Percentiles rank a stretch among this genome's conserved stretches.
Evolutionary conservation across 306 rosid species (phyloP).

Genomic region (Pyrus pyrifolia): DNA sequence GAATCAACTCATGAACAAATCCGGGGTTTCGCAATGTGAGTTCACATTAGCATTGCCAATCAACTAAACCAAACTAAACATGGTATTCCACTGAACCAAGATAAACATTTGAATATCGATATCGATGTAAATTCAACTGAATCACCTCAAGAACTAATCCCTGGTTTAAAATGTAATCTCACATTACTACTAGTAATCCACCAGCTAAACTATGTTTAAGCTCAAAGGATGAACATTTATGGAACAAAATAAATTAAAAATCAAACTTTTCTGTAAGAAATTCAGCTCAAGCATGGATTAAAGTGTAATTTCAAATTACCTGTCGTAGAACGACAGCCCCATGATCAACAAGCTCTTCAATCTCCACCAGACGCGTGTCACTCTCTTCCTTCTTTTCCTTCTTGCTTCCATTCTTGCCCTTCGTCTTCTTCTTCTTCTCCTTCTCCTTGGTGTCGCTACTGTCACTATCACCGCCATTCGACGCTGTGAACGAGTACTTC

Average conservation of each 20-base stretch:
- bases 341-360: constrained; percentile 56
- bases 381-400: constrained; percentile 36
- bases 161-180: too few species aligned
- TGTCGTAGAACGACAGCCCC: constrained; percentile 67
- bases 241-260: too few species aligned
- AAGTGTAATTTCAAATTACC: constrained; percentile 32
- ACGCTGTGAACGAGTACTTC: constrained; percentile 54
- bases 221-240: background rate
- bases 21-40: too few species aligned
- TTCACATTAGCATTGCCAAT: too few species aligned
- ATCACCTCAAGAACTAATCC: too few species aligned
- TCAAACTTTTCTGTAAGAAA: background rate
- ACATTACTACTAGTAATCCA: background rate
- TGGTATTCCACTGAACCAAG: too few species aligned
- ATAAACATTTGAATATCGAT: too few species aligned
- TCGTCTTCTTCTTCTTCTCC: constrained; percentile 22
- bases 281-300: background rate
- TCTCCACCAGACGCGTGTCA: constrained; percentile 65
- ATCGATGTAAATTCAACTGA: too few species aligned
- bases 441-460: constrained; percentile 27
- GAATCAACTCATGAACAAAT: too few species aligned
- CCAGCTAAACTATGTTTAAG: background rate
- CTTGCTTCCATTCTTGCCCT: constrained; percentile 35
- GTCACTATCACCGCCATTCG: constrained; percentile 30
- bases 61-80: too few species aligned